These are phyloP conservation scores for Ulota crispa DNA, from an alignment of 225 moss, liverwort and hornwort species.

Conservation along the genomic window DNA sequence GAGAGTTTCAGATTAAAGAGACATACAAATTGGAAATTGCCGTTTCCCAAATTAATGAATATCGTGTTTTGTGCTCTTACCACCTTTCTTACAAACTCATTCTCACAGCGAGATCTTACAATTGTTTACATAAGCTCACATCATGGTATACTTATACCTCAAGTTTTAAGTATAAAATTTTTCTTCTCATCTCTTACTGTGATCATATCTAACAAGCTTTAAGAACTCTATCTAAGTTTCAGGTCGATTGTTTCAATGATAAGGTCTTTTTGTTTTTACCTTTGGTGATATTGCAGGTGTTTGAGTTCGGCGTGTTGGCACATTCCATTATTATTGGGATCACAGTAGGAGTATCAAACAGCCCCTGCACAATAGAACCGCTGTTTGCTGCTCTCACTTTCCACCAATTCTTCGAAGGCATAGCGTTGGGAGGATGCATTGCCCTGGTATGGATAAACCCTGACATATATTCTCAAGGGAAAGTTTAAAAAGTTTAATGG, in stretches of 20 bases:
- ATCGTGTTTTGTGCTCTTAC: too few relatives aligned
- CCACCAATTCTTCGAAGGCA: slow-evolving; percentile 85
- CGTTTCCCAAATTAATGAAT: too few relatives aligned
- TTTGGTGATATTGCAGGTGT: slow-evolving; percentile 35
- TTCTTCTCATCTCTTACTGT: too few relatives aligned
- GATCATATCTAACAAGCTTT: too few relatives aligned
- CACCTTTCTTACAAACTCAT: too few relatives aligned
- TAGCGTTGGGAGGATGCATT: slow-evolving; percentile 86
- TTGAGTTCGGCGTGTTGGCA: slow-evolving; percentile 72
- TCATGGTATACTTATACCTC: neutral
- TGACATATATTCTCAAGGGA: neutral
- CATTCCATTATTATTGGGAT: slow-evolving; percentile 78
- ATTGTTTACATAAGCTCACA: neutral
- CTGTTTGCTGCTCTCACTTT: slow-evolving; percentile 73
- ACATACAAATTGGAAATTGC: too few relatives aligned
- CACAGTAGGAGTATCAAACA: slow-evolving; percentile 66
- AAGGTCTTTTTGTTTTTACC: too few relatives aligned
- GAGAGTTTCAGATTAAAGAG: too few relatives aligned
- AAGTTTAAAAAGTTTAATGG: too few relatives aligned
- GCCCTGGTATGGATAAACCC: slow-evolving; percentile 43
- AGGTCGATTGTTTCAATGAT: too few relatives aligned
- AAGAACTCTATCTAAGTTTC: too few relatives aligned
- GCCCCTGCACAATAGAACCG: slow-evolving; percentile 71
- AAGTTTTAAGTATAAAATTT: too few relatives aligned
- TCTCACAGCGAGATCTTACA: neutral